Evolutionary conservation across 257 asterid species (phyloP).

Genomic region (Fraxinus cuspidata): DNA sequence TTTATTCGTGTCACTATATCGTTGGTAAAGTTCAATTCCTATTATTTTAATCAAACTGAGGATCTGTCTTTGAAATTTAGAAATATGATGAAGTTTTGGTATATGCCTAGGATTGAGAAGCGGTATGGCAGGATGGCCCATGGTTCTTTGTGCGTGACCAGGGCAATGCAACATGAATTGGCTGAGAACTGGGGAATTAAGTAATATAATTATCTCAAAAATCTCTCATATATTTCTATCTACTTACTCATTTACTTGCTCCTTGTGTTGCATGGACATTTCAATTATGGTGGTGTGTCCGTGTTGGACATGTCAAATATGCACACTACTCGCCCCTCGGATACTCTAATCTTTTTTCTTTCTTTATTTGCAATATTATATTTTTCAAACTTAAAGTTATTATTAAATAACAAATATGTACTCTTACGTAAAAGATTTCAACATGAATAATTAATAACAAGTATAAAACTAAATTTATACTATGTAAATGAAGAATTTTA

Average conservation of each 20-base stretch:
- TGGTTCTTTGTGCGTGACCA: slow-evolving; percentile 95
- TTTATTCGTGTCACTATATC: slow-evolving; percentile 72
- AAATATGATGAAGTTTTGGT: slow-evolving; percentile 25
- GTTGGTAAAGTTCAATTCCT: slow-evolving; percentile 51
- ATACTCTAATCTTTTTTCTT: too few relatives aligned
- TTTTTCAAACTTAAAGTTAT: too few relatives aligned
- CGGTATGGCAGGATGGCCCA: slow-evolving; percentile 81
- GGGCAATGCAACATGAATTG: slow-evolving; percentile 96
- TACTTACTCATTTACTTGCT: slow-evolving; percentile 14
- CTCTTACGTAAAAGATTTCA: too few relatives aligned
- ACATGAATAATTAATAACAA: too few relatives aligned
- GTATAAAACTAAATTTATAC: too few relatives aligned
- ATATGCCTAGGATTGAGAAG: slow-evolving; percentile 79
- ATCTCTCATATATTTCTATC: slow-evolving; percentile 3
- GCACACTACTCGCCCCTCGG: too few relatives aligned
- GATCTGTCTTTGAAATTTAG: slow-evolving; percentile 21
- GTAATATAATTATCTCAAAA: slow-evolving; percentile 46
- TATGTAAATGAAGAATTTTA: too few relatives aligned
- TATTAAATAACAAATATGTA: too few relatives aligned
- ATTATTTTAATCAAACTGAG: slow-evolving; percentile 9
- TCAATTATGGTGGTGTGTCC: too few relatives aligned
- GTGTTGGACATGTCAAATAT: too few relatives aligned
- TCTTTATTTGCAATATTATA: too few relatives aligned
- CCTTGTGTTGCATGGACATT: too few relatives aligned
- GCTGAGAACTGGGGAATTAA: slow-evolving; percentile 89